Evolutionary conservation across 495 filamentous ascomycete genomes (phyloP).

Genomic region (Penicillium robsamsonii): DNA sequence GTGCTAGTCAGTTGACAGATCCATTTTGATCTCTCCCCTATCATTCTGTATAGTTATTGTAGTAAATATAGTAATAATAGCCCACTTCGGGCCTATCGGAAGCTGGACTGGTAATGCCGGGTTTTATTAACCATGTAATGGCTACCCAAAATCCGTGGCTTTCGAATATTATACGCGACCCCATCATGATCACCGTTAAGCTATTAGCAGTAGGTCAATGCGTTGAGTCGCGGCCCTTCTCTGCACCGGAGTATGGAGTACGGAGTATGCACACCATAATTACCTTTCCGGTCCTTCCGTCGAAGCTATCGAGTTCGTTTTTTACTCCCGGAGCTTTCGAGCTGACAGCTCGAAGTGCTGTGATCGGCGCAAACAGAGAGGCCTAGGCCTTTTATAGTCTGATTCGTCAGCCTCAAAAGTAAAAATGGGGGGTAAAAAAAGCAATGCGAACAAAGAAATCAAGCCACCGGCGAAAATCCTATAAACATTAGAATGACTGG

Average conservation of each 20-base stretch:
- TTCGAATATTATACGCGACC: background rate
- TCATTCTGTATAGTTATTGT: too few relatives aligned
- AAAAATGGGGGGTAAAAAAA: background rate
- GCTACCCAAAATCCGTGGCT: slow-evolving; percentile 4
- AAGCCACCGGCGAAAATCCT: slow-evolving; percentile 1
- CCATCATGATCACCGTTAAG: slow-evolving; percentile 23
- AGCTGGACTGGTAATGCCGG: background rate
- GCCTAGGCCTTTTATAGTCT: slow-evolving; percentile 7
- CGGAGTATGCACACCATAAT: slow-evolving; percentile 28
- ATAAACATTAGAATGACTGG: slow-evolving; percentile 4
- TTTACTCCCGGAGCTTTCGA: slow-evolving; percentile 17
- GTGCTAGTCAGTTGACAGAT: slow-evolving; percentile 15
- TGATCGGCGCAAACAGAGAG: slow-evolving; percentile 9
- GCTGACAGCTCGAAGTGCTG: slow-evolving; percentile 10
- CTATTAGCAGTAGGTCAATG: slow-evolving; percentile 25
- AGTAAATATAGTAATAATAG: background rate
- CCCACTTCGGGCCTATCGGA: slow-evolving; percentile 24
- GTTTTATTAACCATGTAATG: background rate
- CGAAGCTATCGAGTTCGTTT: slow-evolving; percentile 21
- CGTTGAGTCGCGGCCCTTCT: slow-evolving; percentile 22
- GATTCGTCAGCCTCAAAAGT: slow-evolving; percentile 13
- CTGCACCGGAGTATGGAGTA: slow-evolving; percentile 7
- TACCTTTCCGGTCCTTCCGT: slow-evolving; percentile 18
- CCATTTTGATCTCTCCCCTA: slow-evolving; percentile 9
- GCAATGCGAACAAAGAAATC: slow-evolving; percentile 10